A percentile compares a stretch with the other conserved stretches of the same genome.
phyloP scores from a whole-genome alignment of 345 rosid species.

The Lenwebbia sp. region DNA sequence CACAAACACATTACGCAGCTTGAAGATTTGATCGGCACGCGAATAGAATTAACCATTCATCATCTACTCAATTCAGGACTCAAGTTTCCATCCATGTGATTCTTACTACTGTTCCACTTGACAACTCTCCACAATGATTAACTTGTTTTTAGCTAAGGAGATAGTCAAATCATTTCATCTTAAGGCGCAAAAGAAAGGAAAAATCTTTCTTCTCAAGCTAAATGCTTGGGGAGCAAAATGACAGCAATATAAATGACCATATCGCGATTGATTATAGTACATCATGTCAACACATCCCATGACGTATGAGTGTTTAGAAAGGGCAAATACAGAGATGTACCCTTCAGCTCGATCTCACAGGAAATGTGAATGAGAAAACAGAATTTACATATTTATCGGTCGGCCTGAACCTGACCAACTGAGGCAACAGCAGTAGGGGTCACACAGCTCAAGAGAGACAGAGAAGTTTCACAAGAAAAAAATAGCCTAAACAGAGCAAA shows the following conservation, averaged over 20 bases:
- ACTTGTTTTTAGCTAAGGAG: not conserved
- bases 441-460: not conserved
- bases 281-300: not conserved
- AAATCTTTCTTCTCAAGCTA: not conserved
- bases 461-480: not conserved
- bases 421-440: not conserved
- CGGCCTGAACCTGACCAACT: not conserved
- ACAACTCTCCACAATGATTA: not conserved
- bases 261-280: not conserved
- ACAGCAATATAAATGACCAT: not conserved
- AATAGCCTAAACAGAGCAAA: not conserved
- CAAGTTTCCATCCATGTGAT: not conserved
- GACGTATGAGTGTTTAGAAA: not conserved
- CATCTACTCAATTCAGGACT: not conserved
- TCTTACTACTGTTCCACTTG: not conserved
- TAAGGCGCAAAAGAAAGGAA: not conserved
- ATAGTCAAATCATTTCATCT: not conserved
- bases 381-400: not conserved
- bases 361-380: not conserved
- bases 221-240: too few relatives aligned
- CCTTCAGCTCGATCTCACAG: not conserved
- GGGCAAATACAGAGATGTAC: not conserved
- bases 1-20: too few relatives aligned
- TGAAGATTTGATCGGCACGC: too few relatives aligned
- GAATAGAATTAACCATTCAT: not conserved